Base-by-base conservation (phyloP, 495 filamentous ascomycete genomes). In the Tuber umbilicatum region DNA sequence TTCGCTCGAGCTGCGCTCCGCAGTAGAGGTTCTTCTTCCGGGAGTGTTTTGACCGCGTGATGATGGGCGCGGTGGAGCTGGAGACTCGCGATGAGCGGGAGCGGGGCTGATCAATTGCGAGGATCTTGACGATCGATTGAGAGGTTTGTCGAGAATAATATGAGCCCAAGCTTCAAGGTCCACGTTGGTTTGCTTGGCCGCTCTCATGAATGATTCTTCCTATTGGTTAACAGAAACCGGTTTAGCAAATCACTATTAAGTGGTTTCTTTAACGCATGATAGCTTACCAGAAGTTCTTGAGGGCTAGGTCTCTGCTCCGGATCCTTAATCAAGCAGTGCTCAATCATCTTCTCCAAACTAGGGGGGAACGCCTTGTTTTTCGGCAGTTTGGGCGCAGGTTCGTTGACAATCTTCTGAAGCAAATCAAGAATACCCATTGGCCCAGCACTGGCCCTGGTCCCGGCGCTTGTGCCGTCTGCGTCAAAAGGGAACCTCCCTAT, bases 401-500 rank as follows among this genome's bases (percentile, higher is more conserved):
- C 95, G 79, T 97, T 92, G 64, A 99, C 95, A 82, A 99, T 99
- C 82, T 97, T 94, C 84, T 99, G 95, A 23, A 99, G 87, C 60
- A 99, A 87, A 83, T 99, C 95, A 73, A 99, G 86, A 83, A 99
- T 99, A 75, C 95, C 95, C 84, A 95, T 93, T 10, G 94, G 94
- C 1, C 90, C 91, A 17, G 87, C 89, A 42, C 87, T 89, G 60
- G 90, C 90, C 71, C 89, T 86, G 73, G 90, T 88, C 27, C 88
- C 89, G 5, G 90, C 93, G 70, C 91, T 89, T 69, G 89, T 89
- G 40, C 86, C 87, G 68, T 91, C 89, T 2, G 91, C 87, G 79
- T 93, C 91, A 79, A 99, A 99, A 14, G 95, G 95, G 80, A 99
- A 99, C 77, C 94, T 91, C 71, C 94, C 95, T 79, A 98, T 97